A percentile compares a stretch with the other conserved stretches of the same genome.
Conservation (phyloP, 257 asterid genomes). For the Dorcoceras hygrometricum region DNA sequence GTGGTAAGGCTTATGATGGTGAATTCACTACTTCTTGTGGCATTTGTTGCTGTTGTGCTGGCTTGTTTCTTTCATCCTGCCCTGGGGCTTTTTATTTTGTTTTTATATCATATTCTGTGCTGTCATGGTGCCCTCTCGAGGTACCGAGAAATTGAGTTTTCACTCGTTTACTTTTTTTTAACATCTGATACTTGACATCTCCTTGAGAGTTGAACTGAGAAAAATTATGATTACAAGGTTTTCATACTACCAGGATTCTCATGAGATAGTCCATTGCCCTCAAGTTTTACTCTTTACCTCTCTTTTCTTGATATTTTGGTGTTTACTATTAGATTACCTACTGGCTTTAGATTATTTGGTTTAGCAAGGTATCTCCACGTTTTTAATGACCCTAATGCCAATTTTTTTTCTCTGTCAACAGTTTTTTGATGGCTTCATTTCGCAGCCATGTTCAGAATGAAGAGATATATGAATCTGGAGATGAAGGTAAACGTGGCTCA, state of each 20-base stretch:
- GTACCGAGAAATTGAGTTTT: constrained; percentile 34
- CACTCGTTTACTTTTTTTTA: constrained; percentile 18
- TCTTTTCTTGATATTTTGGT: neutral
- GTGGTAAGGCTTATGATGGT: constrained; percentile 57
- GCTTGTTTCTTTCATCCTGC: constrained; percentile 89
- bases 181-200: constrained; percentile 20
- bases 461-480: constrained; percentile 46
- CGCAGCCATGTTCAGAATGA: constrained; percentile 63
- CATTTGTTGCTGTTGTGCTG: constrained; percentile 56
- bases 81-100: constrained; percentile 72
- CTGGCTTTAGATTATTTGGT: constrained; percentile 5
- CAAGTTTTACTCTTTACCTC: neutral
- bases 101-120: constrained; percentile 63
- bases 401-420: constrained; percentile 50
- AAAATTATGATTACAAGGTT: neutral
- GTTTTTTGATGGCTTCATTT: constrained; percentile 79
- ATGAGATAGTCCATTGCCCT: neutral
- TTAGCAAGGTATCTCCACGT: constrained; percentile 10
- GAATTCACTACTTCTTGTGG: constrained; percentile 57
- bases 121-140: constrained; percentile 82
- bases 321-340: constrained; percentile 1
- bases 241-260: constrained; percentile 13
- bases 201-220: neutral
- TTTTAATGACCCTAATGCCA: constrained; percentile 33
- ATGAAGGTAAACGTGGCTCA: constrained; percentile 28